Evolutionary conservation across 2,329 filamentous ascomycete genomes (phyloP), one percentile per base, ranked within the genome.

Genomic region (Aureobasidium vineae): DNA sequence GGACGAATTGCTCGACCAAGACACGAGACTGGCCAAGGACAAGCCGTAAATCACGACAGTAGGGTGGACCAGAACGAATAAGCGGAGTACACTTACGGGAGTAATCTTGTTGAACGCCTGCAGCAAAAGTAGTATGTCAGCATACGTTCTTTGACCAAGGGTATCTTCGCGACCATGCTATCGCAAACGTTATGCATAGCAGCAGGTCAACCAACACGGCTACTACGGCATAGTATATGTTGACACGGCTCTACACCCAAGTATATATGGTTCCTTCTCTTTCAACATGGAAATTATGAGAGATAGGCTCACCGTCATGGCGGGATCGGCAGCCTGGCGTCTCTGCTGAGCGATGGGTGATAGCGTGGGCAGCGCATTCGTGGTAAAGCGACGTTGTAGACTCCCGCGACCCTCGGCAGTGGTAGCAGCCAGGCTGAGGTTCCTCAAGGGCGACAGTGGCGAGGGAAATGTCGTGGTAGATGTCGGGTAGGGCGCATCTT

Each of bases 301-400:
- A 61, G 21, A 38, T 31, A 26, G 41, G 61, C 61, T 64, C 61
- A 64, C 61, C 47, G 61, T 64, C 61, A 54, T 53, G 49, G 61
- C 61, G 33, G 66, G 66, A 19, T 67, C 85, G 54, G 83, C 80
- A 63, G 82, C 77, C 74, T 83, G 83, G 67, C 79, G 77, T 63
- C 83, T 76, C 72, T 84, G 81, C 75, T 85, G 83, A 54, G 83
- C 85, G 74, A 83, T 82, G 67, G 84, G 80, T 61, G 81, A 83
- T 75, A 93, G 79, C 94, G 84, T 92, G 85, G 79, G 91, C 84
- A 80, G 91, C 88, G 80, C 97, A 73, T 82, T 96, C 67, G 93
- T 95, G 70, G 94, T 98, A 80, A 98, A 98, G 75, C 94, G 90
- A 75, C 94, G 89, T 79, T 93, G 91, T 76, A 98, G 83, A 72